These are phyloP conservation scores for Bolboschoenus planiculmis DNA, from an alignment of 176 grass and related monocot genomes.

Conservation along the genomic window DNA sequence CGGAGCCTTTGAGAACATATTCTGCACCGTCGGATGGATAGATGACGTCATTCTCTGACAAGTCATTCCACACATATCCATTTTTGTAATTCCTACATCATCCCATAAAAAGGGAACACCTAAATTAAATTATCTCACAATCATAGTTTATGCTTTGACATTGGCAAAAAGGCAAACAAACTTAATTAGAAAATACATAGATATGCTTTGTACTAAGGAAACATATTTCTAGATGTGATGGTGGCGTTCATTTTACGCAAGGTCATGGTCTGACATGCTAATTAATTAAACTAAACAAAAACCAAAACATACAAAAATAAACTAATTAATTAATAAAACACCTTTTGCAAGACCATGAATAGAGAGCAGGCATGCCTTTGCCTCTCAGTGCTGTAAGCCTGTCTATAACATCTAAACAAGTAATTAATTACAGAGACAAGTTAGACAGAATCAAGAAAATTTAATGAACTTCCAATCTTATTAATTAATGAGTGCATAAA, in stretches of 20 bases:
- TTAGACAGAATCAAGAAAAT: neutral
- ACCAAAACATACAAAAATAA: neutral
- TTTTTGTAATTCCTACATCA: constrained; percentile 93
- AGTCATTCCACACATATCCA: constrained; percentile 98
- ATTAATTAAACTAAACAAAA: neutral
- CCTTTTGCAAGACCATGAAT: constrained; percentile 99
- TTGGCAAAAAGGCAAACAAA: neutral
- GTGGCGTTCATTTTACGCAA: neutral
- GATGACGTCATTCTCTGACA: constrained; percentile 82
- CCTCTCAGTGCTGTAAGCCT: constrained; percentile 77
- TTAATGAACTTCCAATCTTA: constrained; percentile 3
- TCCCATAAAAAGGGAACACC: neutral
- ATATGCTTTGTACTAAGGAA: constrained; percentile 10
- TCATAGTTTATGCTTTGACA: neutral
- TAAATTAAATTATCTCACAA: neutral
- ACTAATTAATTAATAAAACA: neutral
- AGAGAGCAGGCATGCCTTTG: constrained; percentile 85
- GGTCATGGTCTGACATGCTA: neutral
- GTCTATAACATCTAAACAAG: constrained; percentile 59
- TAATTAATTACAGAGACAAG: neutral
- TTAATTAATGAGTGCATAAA: neutral
- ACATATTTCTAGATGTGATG: constrained; percentile 13
- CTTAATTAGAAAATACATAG: neutral
- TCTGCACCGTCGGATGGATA: constrained; percentile 91
- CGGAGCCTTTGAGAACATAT: constrained; percentile 98